Base-by-base conservation (phyloP, 2,329 filamentous ascomycete genomes). In the Trichoderma sp. region DNA sequence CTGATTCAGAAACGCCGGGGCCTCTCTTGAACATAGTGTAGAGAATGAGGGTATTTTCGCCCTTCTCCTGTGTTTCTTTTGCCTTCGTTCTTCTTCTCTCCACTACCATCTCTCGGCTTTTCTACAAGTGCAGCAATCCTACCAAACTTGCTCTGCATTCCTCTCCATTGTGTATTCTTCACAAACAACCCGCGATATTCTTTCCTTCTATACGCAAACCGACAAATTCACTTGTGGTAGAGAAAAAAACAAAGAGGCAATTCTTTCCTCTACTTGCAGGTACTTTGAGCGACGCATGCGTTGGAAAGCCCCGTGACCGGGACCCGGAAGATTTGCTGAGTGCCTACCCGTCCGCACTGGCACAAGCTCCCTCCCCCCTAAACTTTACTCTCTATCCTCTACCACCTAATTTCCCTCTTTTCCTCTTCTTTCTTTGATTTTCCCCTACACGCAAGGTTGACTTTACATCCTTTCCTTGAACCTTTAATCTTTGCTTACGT, bases 1-100 rank as follows among this genome's bases (percentile, higher is more conserved):
- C 63, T 67, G 63, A 67, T 52, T 67, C 63, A 67, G 63, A 67
- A 67, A 27, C 40, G 19, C 29, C 13, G 33, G 16, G 31, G 27
- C 21, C 2, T 65, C 47, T 40, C 24, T n/a, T 55, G 33, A 31
- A 29, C 31, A 24, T 33, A 19, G 61, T 19, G 33, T 35, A 57
- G 5, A 35, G 14, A 43, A 43, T 43, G 33, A 14, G 49, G 2
- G 5, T 21, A 13, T 31, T 19, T 58, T 60, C 5, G 11, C 14
- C 16, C 10, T n/a, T n/a, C 16, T 29, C 29, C 16, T 56, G 21
- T 27, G 14, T 7, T 11, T 29, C 29, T 33, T n/a, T n/a, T 19
- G 14, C 14, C 2, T 33, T 57, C 47, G 27, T 19, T 21, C 33
- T 21, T 13, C 19, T 6, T 13, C 21, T 8, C 35, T 14, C 11